Conservation (phyloP, 331 rosid genomes). For the Arachis monticola region DNA sequence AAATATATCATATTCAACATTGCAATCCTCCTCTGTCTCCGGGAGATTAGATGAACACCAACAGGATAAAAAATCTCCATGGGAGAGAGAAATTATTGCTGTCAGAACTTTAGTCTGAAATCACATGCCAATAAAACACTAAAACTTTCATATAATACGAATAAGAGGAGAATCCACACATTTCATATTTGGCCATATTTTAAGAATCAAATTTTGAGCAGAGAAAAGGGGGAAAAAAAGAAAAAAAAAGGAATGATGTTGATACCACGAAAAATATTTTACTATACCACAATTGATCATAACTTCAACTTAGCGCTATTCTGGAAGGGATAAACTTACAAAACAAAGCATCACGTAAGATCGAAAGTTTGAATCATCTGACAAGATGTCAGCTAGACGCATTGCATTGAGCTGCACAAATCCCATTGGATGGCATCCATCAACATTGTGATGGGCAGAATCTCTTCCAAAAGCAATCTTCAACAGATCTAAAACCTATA, state of each 20-base stretch:
- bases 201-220: conserved; percentile 3
- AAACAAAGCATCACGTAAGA: conserved; percentile 75
- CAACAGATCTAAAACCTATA: conserved; percentile 82
- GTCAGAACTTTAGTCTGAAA: conserved; percentile 89
- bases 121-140: conserved; percentile 53
- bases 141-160: conserved; percentile 39
- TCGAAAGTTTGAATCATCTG: conserved; percentile 96
- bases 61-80: conserved; percentile 80
- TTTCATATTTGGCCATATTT: conserved; percentile 14
- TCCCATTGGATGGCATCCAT: conserved; percentile 72
- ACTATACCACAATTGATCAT: conserved; percentile 11
- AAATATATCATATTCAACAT: conserved; percentile 80
- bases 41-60: conserved; percentile 95
- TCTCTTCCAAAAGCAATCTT: conserved; percentile 70
- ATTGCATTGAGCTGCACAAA: conserved; percentile 93
- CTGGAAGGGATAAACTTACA: conserved; percentile 56
- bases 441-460: conserved; percentile 48
- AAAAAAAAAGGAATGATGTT: not conserved
- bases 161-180: conserved; percentile 1
- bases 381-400: conserved; percentile 93
- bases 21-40: conserved; percentile 78
- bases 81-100: conserved; percentile 83
- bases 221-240: too few species aligned
- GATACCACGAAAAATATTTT: conserved; percentile 24
- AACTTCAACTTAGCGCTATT: conserved; percentile 13